Base-by-base conservation (phyloP, 106 monocot genomes). In the Dioscorea alata region DNA sequence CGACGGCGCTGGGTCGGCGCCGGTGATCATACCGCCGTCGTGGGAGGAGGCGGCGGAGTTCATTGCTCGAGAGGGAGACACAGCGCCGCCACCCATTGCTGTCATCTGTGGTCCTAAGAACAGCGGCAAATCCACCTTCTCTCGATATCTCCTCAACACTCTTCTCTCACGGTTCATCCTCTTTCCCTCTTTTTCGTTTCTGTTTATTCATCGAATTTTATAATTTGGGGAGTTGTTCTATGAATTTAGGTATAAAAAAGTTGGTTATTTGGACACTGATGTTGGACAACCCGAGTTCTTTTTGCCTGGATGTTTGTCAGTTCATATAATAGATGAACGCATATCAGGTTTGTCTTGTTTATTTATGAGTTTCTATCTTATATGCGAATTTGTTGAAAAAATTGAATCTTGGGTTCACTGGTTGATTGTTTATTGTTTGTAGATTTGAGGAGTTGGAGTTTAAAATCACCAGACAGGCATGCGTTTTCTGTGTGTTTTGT, bases 111-210 rank as follows among this genome's bases (percentile, higher is more conserved):
- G 95, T 15, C 91, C 95, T 17, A 90, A 90, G 75, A 95, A 95
- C 63, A 88, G 85, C 61, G 95, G 95, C 66, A 95, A 95, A 77
- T 86, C 91, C 59, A 95, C 95, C 54, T 95, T 95, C 75, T 85
- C 90, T n/a, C 85, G 91, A 60, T 49, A 79, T 49, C 94, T 95
- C 57, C 79, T 88, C 42, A 95, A 91, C 79, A 73, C 50, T 49
- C 88, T 95, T 34, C 67, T 95, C 57, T 71, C 61, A 21, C 82
- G 90, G 94, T 86, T 15, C 18, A 54, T 49, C 9, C 6, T 20
- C 10, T 31, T 20, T 57, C 13, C 53, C 32, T 12, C 18, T 54
- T 19, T 54, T 54, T 24, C 34, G 28, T 19, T 31, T 21, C 61
- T 7, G 23, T 58, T 6, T 58, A 15, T 73, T 42, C 42, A 42